Base-by-base conservation (phyloP, 2,329 filamentous ascomycete genomes). In the Aureobasidium musti region DNA sequence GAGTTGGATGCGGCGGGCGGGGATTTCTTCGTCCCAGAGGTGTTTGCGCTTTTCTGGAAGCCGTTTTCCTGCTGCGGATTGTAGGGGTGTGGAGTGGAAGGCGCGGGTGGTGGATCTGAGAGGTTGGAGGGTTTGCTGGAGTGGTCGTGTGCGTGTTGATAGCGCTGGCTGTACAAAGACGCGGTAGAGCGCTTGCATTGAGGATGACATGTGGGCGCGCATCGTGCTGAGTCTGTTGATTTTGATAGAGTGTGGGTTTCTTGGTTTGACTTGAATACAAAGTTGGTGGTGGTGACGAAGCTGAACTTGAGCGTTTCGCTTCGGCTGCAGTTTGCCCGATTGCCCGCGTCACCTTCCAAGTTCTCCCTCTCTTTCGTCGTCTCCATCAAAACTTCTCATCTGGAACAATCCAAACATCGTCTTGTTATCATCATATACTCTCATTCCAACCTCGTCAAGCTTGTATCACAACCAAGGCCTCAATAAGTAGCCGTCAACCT, bases 401-500 rank as follows among this genome's bases (percentile, higher is more conserved):
- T 30, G 8, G 8, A 30, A 30, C 30, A 30, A 5, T 7, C 8
- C 8, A 7, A 7, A 30, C 30, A 30, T 7, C 4, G 30, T 30
- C 30, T 30, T 7, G 8, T 30, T 4, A 30, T 30, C 8, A 7
- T 30, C 30, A 30, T 30, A 30, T 30, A 43, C 19, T 43, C n/a
- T n/a, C n/a, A n/a, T n/a, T n/a, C n/a, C n/a, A n/a, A n/a, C n/a
- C n/a, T n/a, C n/a, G n/a, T n/a, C n/a, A n/a, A n/a, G n/a, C n/a
- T n/a, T n/a, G n/a, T n/a, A n/a, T n/a, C n/a, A n/a, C n/a, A n/a
- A n/a, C n/a, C n/a, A n/a, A n/a, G n/a, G n/a, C n/a, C 33, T 63
- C 70, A 81, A 65, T 79, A 83, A 2, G 93, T 97, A 17, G 90
- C 89, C 5, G 87, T 83, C 74, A 97, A 78, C 69, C 93, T 87